Evolutionary conservation across 23 red algal species (phyloP).

Genomic region (Agarophyton chilense): DNA sequence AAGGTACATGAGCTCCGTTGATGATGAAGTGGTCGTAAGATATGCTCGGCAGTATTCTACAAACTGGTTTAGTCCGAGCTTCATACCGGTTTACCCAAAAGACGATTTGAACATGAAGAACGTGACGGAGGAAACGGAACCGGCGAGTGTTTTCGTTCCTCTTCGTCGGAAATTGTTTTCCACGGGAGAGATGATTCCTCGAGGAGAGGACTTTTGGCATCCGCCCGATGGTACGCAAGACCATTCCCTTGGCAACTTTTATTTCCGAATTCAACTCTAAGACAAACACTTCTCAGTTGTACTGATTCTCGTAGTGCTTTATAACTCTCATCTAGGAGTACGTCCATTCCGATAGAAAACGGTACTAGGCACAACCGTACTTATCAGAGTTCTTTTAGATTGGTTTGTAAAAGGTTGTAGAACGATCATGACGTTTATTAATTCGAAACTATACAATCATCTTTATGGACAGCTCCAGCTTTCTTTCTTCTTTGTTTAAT

Average conservation of each 20-base stretch:
- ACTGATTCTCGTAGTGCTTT: too few relatives aligned
- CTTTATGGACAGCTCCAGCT: too few relatives aligned
- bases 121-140: constrained; percentile 6
- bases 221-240: constrained; percentile 17
- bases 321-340: too few relatives aligned
- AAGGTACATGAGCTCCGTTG: not conserved
- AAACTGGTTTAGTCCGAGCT: constrained; percentile 31
- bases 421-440: too few relatives aligned
- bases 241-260: constrained; percentile 53
- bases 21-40: not conserved
- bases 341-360: too few relatives aligned
- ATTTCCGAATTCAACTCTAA: constrained; percentile 63
- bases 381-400: too few relatives aligned
- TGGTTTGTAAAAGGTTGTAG: too few relatives aligned
- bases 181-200: not conserved
- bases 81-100: not conserved
- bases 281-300: not conserved
- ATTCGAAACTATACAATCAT: too few relatives aligned
- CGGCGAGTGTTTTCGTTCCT: constrained; percentile 5
- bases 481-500: too few relatives aligned
- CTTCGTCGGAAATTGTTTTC: constrained; percentile 1
- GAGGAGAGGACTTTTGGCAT: constrained; percentile 35
- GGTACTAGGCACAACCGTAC: too few relatives aligned
- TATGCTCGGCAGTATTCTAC: constrained; percentile 16
- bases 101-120: not conserved